phyloP scores from a whole-genome alignment of 495 filamentous ascomycete species.

The Wilcoxina mikolae region DNA sequence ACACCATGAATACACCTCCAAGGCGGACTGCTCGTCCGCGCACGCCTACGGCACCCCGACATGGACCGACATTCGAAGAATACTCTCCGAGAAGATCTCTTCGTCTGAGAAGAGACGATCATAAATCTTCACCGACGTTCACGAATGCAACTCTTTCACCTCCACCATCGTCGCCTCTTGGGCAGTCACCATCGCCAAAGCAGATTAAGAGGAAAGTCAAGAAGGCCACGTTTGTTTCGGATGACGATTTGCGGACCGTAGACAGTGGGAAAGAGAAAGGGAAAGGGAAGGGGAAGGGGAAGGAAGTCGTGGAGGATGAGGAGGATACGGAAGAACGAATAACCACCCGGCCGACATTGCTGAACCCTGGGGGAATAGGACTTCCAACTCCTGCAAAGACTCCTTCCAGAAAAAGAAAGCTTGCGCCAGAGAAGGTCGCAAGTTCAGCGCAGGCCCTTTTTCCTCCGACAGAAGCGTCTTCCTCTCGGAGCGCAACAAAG shows the following conservation, averaged over 20 bases:
- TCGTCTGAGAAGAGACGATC: neutral
- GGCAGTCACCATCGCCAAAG: conserved; percentile 31
- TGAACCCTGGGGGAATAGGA: conserved; percentile 34
- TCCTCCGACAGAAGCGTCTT: conserved; percentile 25
- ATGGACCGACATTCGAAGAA: conserved; percentile 26
- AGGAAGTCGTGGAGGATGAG: conserved; percentile 3
- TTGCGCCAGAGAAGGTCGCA: conserved; percentile 39
- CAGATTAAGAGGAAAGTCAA: conserved; percentile 40
- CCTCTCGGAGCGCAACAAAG: conserved; percentile 37
- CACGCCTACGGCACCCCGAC: conserved; percentile 20
- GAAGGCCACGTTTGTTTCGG: conserved; percentile 50
- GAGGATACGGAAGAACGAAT: conserved; percentile 13
- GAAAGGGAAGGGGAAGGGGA: conserved; percentile 4
- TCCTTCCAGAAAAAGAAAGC: conserved; percentile 52
- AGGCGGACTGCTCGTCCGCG: conserved; percentile 27
- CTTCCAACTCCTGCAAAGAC: conserved; percentile 87
- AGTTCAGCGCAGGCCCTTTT: conserved; percentile 66
- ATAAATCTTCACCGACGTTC: conserved; percentile 17
- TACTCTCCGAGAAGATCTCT: neutral
- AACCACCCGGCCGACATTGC: conserved; percentile 1
- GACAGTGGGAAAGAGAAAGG: neutral
- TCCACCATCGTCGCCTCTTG: conserved; percentile 19
- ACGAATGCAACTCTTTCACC: conserved; percentile 30
- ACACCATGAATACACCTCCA: conserved; percentile 32
- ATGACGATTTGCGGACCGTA: conserved; percentile 27